These are phyloP conservation scores for Ophiostoma piceae DNA, from an alignment of 2,329 filamentous ascomycete genomes.

Conservation along the genomic window DNA sequence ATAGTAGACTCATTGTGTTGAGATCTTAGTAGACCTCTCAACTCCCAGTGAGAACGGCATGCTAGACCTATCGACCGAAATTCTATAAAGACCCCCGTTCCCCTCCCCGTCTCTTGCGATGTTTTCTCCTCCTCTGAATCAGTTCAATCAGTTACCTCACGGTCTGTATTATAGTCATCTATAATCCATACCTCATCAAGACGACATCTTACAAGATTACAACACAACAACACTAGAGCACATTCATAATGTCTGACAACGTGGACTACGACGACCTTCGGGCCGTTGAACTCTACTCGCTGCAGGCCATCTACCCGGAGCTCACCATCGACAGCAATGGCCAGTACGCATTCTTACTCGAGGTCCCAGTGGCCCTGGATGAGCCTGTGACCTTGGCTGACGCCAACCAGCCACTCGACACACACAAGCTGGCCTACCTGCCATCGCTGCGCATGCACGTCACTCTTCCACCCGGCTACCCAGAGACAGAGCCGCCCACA, in stretches of 20 bases:
- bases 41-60: too few species aligned
- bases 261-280: slow-evolving; percentile 47
- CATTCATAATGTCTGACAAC: slow-evolving; percentile 25
- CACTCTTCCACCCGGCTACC: slow-evolving; percentile 54
- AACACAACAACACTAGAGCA: too few species aligned
- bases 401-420: slow-evolving; percentile 33
- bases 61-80: too few species aligned
- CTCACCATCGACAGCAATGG: slow-evolving; percentile 44
- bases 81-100: too few species aligned
- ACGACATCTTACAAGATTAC: too few species aligned
- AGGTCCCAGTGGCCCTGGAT: slow-evolving; percentile 52
- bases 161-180: too few species aligned
- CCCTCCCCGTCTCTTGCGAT: too few species aligned
- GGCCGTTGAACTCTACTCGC: slow-evolving; percentile 53
- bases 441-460: slow-evolving; percentile 53
- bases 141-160: too few species aligned
- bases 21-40: too few species aligned
- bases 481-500: slow-evolving; percentile 46
- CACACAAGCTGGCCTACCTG: slow-evolving; percentile 51
- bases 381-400: slow-evolving; percentile 49
- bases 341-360: slow-evolving; percentile 49
- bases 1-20: too few species aligned
- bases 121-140: too few species aligned
- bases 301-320: slow-evolving; percentile 60
- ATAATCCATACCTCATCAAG: too few species aligned